Evolutionary conservation across 2,329 filamentous ascomycete genomes (phyloP).

Genomic region (Atkinsonella texensis): DNA sequence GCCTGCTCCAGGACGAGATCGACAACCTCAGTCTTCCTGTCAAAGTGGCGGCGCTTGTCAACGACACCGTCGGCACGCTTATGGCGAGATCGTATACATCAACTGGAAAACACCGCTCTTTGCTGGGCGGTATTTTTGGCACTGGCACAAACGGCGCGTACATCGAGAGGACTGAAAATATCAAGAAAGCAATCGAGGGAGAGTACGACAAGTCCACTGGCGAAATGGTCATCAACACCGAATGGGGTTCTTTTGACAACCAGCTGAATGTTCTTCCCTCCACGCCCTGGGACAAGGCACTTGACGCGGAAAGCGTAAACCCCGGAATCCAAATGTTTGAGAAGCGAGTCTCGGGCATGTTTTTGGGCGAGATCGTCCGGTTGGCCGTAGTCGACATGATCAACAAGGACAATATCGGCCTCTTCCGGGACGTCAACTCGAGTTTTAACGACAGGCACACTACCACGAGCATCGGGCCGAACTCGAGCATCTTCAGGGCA

Average conservation of each 20-base stretch:
- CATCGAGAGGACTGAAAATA: slow-evolving; percentile 76
- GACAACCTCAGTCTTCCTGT: slow-evolving; percentile 79
- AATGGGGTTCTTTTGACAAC: slow-evolving; percentile 99
- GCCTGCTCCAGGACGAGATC: slow-evolving; percentile 77
- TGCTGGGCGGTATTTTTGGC: slow-evolving; percentile 94
- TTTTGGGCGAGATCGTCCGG: slow-evolving; percentile 86
- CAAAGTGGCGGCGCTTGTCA: slow-evolving; percentile 88
- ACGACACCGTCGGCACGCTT: slow-evolving; percentile 93
- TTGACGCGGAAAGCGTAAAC: slow-evolving; percentile 76
- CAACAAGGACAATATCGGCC: slow-evolving; percentile 49
- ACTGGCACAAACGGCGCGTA: slow-evolving; percentile 97
- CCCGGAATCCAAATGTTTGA: slow-evolving; percentile 98
- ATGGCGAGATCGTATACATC: slow-evolving; percentile 97
- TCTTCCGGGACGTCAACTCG: slow-evolving; percentile 69
- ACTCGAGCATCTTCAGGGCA: slow-evolving; percentile 58
- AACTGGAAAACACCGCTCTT: slow-evolving; percentile 70
- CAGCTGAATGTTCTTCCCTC: slow-evolving; percentile 75
- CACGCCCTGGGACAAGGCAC: slow-evolving; percentile 66
- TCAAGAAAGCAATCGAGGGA: slow-evolving; percentile 64
- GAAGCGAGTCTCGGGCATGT: slow-evolving; percentile 97
- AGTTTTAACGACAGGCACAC: slow-evolving; percentile 57
- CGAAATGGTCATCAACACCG: slow-evolving; percentile 95
- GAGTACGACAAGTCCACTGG: slow-evolving; percentile 71
- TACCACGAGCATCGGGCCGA: slow-evolving; percentile 54
- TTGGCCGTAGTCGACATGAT: slow-evolving; percentile 62